A percentile compares a stretch with the other conserved stretches of the same genome.
These are phyloP conservation scores for Umbelopsis sp. DNA, from an alignment of 371 early-diverging fungal species.

Conservation along the genomic window DNA sequence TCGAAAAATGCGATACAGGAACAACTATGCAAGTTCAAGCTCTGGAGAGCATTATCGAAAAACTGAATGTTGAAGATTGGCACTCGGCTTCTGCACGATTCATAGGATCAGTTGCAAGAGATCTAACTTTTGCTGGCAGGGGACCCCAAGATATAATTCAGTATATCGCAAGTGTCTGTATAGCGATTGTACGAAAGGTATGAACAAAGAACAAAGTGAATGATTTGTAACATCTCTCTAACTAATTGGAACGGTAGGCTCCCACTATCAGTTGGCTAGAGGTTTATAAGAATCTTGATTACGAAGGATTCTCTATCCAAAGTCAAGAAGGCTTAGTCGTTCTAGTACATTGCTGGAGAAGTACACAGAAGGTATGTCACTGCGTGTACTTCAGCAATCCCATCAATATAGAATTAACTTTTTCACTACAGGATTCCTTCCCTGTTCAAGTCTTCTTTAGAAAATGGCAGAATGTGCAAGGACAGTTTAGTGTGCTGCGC, in stretches of 20 bases:
- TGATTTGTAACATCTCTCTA: background rate
- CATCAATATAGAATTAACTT: background rate
- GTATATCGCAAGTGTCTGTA: background rate
- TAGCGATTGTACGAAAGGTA: constrained; percentile 39
- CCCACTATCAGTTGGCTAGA: constrained; percentile 63
- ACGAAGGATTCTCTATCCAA: constrained; percentile 63
- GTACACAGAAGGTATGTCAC: constrained; percentile 58
- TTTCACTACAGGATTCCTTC: constrained; percentile 45
- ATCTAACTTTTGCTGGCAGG: background rate
- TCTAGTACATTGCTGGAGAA: constrained; percentile 64
- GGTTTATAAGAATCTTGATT: constrained; percentile 67
- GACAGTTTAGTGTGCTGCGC: constrained; percentile 74
- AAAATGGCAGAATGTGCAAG: constrained; percentile 73
- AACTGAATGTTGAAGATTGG: constrained; percentile 9
- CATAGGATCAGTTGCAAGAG: constrained; percentile 2
- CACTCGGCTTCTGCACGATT: background rate
- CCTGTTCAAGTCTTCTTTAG: constrained; percentile 74
- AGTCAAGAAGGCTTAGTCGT: constrained; percentile 65
- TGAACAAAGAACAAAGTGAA: background rate
- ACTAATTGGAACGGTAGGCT: constrained; percentile 34
- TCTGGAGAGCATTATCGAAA: background rate
- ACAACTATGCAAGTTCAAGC: background rate
- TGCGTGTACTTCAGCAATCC: background rate
- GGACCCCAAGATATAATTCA: background rate
- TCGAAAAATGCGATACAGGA: constrained; percentile 5